Evolutionary conservation across 2,329 filamentous ascomycete genomes (phyloP).

Genomic region (Colletotrichum sp.): DNA sequence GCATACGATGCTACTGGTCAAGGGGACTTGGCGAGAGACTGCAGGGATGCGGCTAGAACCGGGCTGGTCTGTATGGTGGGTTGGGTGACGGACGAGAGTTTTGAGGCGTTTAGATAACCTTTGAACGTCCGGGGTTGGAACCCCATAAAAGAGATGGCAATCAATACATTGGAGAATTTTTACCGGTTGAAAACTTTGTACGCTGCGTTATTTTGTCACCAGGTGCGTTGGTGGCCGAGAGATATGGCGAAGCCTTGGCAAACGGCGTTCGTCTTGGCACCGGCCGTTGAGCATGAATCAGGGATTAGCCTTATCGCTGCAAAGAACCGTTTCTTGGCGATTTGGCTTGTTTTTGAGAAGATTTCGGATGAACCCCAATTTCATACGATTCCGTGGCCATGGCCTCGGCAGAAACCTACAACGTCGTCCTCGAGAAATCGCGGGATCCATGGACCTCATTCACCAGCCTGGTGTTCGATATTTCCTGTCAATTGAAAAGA

Average conservation of each 20-base stretch:
- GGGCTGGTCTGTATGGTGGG: slow-evolving; percentile 36
- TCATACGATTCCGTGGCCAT: background rate
- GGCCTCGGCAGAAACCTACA: background rate
- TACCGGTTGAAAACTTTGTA: background rate
- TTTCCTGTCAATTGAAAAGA: background rate
- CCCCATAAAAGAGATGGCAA: background rate
- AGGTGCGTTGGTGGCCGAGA: background rate
- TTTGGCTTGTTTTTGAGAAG: background rate
- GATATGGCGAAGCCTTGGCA: background rate
- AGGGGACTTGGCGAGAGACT: slow-evolving; percentile 28
- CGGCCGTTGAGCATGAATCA: background rate
- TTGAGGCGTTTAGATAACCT: slow-evolving; percentile 4
- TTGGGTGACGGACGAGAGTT: slow-evolving; percentile 30
- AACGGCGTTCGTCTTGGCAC: slow-evolving; percentile 1
- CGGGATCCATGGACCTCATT: background rate
- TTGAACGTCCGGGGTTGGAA: background rate
- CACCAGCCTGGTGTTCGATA: background rate
- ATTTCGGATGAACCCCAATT: background rate
- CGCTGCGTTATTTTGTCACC: background rate
- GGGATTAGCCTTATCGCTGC: background rate
- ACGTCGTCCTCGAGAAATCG: background rate
- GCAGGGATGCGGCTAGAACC: slow-evolving; percentile 30
- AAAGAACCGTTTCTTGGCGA: background rate
- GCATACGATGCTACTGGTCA: slow-evolving; percentile 33
- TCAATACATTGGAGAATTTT: background rate